Evolutionary conservation across 495 filamentous ascomycete genomes (phyloP), one percentile per base, ranked within the genome.

Genomic region (Annulohypoxylon stygium): DNA sequence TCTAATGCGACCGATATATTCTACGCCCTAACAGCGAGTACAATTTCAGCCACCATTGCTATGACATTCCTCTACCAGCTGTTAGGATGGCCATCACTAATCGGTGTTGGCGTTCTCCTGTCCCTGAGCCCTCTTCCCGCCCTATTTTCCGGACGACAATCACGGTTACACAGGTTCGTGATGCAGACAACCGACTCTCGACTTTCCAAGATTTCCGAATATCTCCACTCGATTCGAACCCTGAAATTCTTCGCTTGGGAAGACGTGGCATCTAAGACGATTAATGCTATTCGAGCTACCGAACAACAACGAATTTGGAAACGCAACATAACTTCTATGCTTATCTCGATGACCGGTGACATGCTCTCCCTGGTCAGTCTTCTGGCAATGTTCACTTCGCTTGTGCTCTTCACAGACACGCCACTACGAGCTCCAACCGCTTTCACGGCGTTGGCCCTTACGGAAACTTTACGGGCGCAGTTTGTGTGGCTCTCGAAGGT

Each of bases 401-500:
- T 93, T 76, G 95, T 93, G 0, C 80, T 92, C 16, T 85, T 95
- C 4, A 93, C 95, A 76, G 87, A 90, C 78, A 93, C 92, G 78
- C 87, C 86, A 43, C 81, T 96, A 65, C 87, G 91, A 47, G 91
- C 93, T 0, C 93, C 93, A 0, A 85, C 95, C 72, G 93, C 93
- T 4, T 96, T 96, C 79, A 94, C 93, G 23, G 90, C 93, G 0
- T 81, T 96, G 25, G 94, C 93, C 1, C 86, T 96, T 71, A 95
- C 95, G 78, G 90, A 87, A 11, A 86, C 95, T 30, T 89, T 96
- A 39, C 87, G 93, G 36, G 89, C 93, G 65, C 93, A 93, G 12
- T 79, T 95, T 58, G 93, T 95, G 78, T 93, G 95, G 76, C 84
- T 96, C 9, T 92, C 93, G 33, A 93, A 96, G 73, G 95, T 96